These are phyloP conservation scores for Plantago elongata DNA, from an alignment of 257 asterid genomes.

Conservation along the genomic window DNA sequence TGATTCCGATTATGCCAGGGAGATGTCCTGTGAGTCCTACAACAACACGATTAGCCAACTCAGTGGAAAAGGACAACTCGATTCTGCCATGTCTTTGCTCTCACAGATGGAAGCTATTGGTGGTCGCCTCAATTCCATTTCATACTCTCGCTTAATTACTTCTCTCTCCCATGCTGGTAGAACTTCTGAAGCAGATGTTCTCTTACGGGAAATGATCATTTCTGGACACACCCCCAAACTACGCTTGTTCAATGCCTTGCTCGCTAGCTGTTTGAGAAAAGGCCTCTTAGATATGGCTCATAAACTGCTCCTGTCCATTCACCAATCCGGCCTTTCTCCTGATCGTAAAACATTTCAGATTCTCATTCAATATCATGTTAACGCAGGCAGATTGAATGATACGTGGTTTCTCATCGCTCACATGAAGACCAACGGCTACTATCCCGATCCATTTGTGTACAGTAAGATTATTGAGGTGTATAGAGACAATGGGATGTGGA, in stretches of 20 bases:
- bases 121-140: conserved; percentile 37
- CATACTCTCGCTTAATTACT: conserved; percentile 48
- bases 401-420: conserved; percentile 68
- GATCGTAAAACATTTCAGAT: conserved; percentile 69
- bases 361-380: conserved; percentile 57
- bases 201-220: conserved; percentile 65
- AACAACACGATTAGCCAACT: conserved; percentile 49
- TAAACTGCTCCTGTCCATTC: conserved; percentile 36
- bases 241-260: conserved; percentile 50
- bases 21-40: conserved; percentile 48
- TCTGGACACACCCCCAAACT: conserved; percentile 53
- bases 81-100: conserved; percentile 64
- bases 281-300: conserved; percentile 57
- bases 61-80: conserved; percentile 63
- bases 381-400: conserved; percentile 65
- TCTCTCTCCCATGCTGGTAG: conserved; percentile 71
- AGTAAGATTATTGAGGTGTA: conserved; percentile 75
- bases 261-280: conserved; percentile 62
- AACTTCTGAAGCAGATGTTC: conserved; percentile 77
- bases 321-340: conserved; percentile 40
- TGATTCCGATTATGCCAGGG: conserved; percentile 30
- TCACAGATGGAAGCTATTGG: conserved; percentile 84
- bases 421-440: conserved; percentile 64
- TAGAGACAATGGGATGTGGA: conserved; percentile 96
- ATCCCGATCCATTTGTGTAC: conserved; percentile 61